Evolutionary conservation across 1,284 basidiomycete species (phyloP), one percentile per base, ranked within the genome.

Genomic region (Leccinum pachyderme): DNA sequence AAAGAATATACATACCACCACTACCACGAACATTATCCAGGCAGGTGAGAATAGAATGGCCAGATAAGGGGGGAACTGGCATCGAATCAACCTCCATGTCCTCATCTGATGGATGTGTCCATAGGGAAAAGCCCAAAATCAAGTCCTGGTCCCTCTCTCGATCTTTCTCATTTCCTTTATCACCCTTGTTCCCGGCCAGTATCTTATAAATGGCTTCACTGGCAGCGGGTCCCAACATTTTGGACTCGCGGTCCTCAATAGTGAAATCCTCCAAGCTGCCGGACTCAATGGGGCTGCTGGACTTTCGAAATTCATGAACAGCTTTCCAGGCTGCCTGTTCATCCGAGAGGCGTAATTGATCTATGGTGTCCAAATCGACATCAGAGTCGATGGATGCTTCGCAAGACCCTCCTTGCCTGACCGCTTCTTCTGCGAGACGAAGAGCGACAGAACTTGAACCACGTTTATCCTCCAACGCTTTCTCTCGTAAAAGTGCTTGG

Each of bases 401-500:
- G n/a, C 51, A 52, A 60, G 66, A 64, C 46, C 63, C 67, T 28
- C 63, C 67, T 28, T 67, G 67, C 47, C 61, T 71, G 9, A 71
- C 60, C 8, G 70, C 71, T 43, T 64, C 69, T 59, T 83, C 78
- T 6, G 82, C 82, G 9, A 71, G 72, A 33, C 63, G 74, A 57
- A 77, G 63, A 5, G 77, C 81, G 4, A 75, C 71, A 13, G 53
- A 67, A 33, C 76, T 75, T 25, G 73, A 71, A 6, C 82, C 80
- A n/a, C 63, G 68, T 55, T 74, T 73, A 22, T 81, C 74, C 22
- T 75, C 75, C 7, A 65, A 57, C 27, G 68, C 69, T 62, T 83
- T 83, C 64, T 86, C 83, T 55, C 74, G 78, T 29, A 86, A 65
- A 47, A 86, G 72, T 2, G 71, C 73, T 43, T 76, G 77, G 29